Base-by-base conservation (phyloP, 2,329 filamentous ascomycete species). In the Graphilbum fragrans region DNA sequence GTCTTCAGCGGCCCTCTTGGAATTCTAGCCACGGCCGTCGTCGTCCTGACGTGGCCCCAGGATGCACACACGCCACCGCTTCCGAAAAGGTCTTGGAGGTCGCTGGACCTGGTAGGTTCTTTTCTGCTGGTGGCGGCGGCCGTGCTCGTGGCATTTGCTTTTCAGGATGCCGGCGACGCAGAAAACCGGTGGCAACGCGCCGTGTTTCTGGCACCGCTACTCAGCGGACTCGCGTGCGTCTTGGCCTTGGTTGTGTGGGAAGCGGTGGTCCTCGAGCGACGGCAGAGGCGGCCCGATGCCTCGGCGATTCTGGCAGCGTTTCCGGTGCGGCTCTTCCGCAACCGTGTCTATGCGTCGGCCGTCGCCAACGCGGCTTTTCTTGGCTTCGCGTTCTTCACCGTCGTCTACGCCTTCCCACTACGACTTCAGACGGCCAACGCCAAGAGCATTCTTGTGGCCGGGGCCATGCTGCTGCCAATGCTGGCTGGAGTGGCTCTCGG, bases 131-230 rank as follows among this genome's bases (percentile, higher is more conserved):
- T 78, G 9, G 58, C 66, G 3, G 66, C 70, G 2, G 66, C 72
- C 0, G 66, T 73, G 1, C 61, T 77, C 3, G 60, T 77, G 5
- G 69, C 77, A 0, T 77, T 75, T 48, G 60, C 74, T 2, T 75
- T 79, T 42, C 72, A 79, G 49, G 67, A 67, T 46, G 64, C 64
- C 3, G 66, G 66, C 1, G 52, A 55, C 0, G 47, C 56, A 3
- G 43, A 46, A 1, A 46, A 58, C n/a, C 50, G 56, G 32, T 77
- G 72, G 71, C 45, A 45, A 5, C 49, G 53, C 8, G 55, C 58
- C 8, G 41, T 60, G 16, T 70, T 70, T 47, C 50, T 69, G 18
- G 63, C 55, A 2, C 64, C 66, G 2, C 49, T 71, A 3, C 41
- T 61, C 6, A 19, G 58, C 2, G 65, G 66, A 5, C 29, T 58